Percentiles rank a stretch among this genome's conserved stretches.
phyloP scores from a whole-genome alignment of 2,329 filamentous ascomycete genomes.

The Ophiostoma sp. region DNA sequence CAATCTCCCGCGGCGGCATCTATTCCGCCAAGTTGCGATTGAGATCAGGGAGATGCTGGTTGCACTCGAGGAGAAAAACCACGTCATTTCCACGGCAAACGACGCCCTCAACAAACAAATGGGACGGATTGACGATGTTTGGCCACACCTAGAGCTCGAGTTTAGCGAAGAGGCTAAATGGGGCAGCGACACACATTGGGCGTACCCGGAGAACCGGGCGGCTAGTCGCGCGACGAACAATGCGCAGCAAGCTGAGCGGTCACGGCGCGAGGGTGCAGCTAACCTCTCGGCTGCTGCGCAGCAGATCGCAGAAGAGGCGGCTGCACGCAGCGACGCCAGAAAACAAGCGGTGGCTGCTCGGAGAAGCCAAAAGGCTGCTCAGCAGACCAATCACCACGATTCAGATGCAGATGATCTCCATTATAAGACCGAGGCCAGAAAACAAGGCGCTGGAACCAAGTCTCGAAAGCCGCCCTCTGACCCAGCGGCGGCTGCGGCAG shows the following conservation, averaged over 20 bases:
- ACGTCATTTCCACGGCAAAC: conserved; percentile 88
- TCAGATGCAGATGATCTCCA: conserved; percentile 72
- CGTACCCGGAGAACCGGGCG: conserved; percentile 79
- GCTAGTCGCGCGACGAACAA: conserved; percentile 47
- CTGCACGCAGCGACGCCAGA: conserved; percentile 74
- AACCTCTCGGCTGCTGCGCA: conserved; percentile 72
- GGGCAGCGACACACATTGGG: conserved; percentile 91
- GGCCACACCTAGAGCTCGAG: conserved; percentile 78
- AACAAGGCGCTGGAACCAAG: conserved; percentile 60
- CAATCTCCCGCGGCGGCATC: conserved; percentile 61
- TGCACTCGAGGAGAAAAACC: conserved; percentile 94
- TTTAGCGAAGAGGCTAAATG: conserved; percentile 92
- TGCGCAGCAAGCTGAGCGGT: conserved; percentile 63
- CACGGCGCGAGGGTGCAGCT: conserved; percentile 71
- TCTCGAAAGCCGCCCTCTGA: conserved; percentile 46
- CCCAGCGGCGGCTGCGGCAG: conserved; percentile 22
- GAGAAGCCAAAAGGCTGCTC: conserved; percentile 55
- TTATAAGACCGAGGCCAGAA: conserved; percentile 45
- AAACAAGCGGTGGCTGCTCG: conserved; percentile 76
- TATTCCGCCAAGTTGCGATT: conserved; percentile 72
- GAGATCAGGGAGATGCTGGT: conserved; percentile 80
- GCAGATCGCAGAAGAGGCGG: conserved; percentile 74
- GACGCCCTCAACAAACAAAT: conserved; percentile 83
- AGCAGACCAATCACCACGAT: conserved; percentile 44
- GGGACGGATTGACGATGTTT: conserved; percentile 76